Evolutionary conservation across 2,329 filamentous ascomycete species (phyloP), one percentile per base, ranked within the genome.

Genomic region (Clonostachys chloroleuca): DNA sequence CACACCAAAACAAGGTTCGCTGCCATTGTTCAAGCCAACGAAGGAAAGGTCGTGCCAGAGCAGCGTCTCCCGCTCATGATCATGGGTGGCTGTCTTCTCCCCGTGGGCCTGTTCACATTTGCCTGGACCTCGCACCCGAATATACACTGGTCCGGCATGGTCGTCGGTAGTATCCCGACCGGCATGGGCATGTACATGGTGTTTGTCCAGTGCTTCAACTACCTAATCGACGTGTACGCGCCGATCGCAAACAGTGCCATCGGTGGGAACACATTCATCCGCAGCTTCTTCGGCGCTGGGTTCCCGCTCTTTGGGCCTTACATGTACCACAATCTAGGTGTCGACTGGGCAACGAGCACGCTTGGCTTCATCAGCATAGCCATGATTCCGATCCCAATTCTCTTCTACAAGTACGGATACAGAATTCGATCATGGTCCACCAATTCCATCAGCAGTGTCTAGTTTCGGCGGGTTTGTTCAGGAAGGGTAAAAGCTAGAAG

Each of bases 191-290:
- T 72, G 46, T 76, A 84, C 2, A 63, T 83, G 33, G 77, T 86
- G 35, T 86, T 86, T 66, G 62, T 85, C 16, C 68, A 67, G 12
- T 63, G 79, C 34, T 72, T 78, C 55, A 81, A 78, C 62, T 86
- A 85, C 64, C 72, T 86, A 9, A 77, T 86, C 52, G 83, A 86
- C 57, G 63, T 77, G 3, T 80, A 87, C 63, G 81, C 81, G 41
- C 83, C 89, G 56, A 90, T 83, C 54, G 86, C 87, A 0, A 86
- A 86, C 1, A 85, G 80, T 0, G 84, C 83, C 0, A 69, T 89
- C 9, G 86, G 86, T 3, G 85, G 84, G 40, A 87, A 82, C 61
- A 72, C 79, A 2, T 77, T 89, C 17, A 65, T 89, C n/a, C 78
- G 86, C 40, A 85, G 81, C 0, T 60, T 84, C 8, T 85, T 87